A percentile compares a stretch with the other conserved stretches of the same genome.
Evolutionary conservation across 2,329 filamentous ascomycete species (phyloP).

Genomic region (Phyllosticta paracitricarpa): DNA sequence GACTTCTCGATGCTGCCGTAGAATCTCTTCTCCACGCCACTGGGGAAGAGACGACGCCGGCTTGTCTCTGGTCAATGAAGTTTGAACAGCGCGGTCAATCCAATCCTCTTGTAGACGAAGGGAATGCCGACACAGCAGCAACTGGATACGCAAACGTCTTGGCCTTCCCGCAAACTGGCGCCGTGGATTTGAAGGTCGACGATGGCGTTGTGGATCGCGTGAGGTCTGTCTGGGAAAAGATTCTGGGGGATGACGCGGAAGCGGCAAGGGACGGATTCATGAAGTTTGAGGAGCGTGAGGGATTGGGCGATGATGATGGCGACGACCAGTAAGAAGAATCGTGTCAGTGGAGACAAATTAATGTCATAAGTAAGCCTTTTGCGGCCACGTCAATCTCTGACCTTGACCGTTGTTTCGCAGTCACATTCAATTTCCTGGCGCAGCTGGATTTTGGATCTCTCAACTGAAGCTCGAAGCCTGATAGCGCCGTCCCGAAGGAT

Average conservation of each 20-base stretch:
- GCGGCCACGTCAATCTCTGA: too few relatives aligned
- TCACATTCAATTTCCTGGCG: too few relatives aligned
- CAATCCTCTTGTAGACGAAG: conserved; percentile 10
- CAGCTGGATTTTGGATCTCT: too few relatives aligned
- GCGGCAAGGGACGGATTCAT: conserved; percentile 54
- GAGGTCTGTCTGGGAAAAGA: conserved; percentile 56
- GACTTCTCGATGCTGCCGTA: conserved; percentile 32
- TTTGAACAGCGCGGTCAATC: conserved; percentile 38
- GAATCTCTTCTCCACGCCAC: conserved; percentile 32
- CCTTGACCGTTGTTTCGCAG: too few relatives aligned
- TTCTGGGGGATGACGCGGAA: conserved; percentile 45
- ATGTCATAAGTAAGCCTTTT: not conserved
- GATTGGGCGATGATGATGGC: conserved; percentile 1
- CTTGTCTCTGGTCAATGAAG: conserved; percentile 42
- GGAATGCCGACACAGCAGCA: conserved; percentile 16
- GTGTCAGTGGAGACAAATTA: not conserved
- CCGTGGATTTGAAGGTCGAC: conserved; percentile 62
- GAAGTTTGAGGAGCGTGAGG: conserved; percentile 65
- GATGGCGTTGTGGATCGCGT: conserved; percentile 52
- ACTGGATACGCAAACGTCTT: conserved; percentile 36
- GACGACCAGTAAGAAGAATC: conserved; percentile 2
- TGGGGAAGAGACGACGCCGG: conserved; percentile 24
- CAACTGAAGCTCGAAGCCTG: too few relatives aligned
- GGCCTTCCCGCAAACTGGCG: conserved; percentile 45
- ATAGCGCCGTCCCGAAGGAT: too few relatives aligned